Evolutionary conservation across 2,329 filamentous ascomycete genomes (phyloP).

Genomic region (Capronia coronata): DNA sequence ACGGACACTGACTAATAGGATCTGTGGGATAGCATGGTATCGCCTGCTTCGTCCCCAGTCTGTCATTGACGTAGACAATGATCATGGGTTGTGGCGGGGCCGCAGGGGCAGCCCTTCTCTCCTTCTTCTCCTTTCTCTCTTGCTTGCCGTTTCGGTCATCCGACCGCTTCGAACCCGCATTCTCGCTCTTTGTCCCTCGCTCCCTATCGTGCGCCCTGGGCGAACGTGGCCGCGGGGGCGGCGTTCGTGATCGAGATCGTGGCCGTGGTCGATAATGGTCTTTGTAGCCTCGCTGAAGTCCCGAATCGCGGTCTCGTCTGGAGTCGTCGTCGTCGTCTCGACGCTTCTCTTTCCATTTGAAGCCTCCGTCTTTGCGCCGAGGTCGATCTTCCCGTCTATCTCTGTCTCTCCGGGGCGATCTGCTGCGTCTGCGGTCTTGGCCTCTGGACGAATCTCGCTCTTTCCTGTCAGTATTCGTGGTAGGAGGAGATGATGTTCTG

Average conservation of each 20-base stretch:
- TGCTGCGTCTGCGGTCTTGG: slow-evolving; percentile 38
- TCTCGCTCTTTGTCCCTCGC: slow-evolving; percentile 24
- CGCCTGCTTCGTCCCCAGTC: slow-evolving; percentile 89
- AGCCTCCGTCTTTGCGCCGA: slow-evolving; percentile 40
- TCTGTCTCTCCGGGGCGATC: slow-evolving; percentile 38
- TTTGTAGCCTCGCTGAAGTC: slow-evolving; percentile 50
- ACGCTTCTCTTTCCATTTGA: slow-evolving; percentile 46
- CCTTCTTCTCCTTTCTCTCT: slow-evolving; percentile 29
- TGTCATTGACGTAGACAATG: slow-evolving; percentile 86
- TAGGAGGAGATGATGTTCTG: slow-evolving; percentile 2
- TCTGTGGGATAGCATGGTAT: slow-evolving; percentile 85
- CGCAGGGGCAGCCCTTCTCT: slow-evolving; percentile 29
- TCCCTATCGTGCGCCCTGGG: slow-evolving; percentile 24
- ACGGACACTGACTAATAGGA: slow-evolving; percentile 53
- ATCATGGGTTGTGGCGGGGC: slow-evolving; percentile 71
- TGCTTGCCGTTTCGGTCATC: slow-evolving; percentile 24
- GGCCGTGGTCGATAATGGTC: slow-evolving; percentile 34
- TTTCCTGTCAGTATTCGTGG: slow-evolving; percentile 20
- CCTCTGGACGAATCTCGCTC: slow-evolving; percentile 15
- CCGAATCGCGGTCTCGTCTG: slow-evolving; percentile 40
- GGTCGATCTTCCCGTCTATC: slow-evolving; percentile 34
- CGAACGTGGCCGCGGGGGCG: slow-evolving; percentile 23
- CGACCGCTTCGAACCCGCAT: slow-evolving; percentile 22
- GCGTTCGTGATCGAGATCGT: slow-evolving; percentile 37
- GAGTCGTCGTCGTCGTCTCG: slow-evolving; percentile 38